Base-by-base conservation (phyloP, 768 basidiomycete genomes). In the Gloeostereum incarnatum region DNA sequence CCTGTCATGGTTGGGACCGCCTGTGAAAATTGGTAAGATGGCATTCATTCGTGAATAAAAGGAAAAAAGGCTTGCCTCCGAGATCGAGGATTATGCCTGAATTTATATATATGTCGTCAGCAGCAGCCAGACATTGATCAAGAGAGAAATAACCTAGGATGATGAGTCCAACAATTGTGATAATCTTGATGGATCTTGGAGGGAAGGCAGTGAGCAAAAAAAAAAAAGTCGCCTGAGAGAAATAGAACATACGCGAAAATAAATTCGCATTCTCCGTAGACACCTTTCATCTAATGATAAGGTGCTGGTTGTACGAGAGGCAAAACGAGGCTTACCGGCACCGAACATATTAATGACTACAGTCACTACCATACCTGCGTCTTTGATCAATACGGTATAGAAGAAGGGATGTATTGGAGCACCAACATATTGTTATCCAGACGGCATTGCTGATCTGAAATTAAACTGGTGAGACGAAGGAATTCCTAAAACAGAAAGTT, bases 211-310 rank as follows among this genome's bases (percentile, higher is more conserved):
- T 36, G 21, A 1, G n/a, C n/a, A 41, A n/a, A 24, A 18, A 25
- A 35, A n/a, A 29, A 24, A 8, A 13, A 1, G 8, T 19, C 6
- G 10, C 10, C 13, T 6, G 10, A 53, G 53, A 7, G 32, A 59
- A 49, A 71, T 69, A 45, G 75, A 67, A 49, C 75, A 54, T 44
- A 81, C 68, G 87, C 87, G 53, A 92, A 92, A 35, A 78, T 66
- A 52, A 93, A 93, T 57, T 92, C 90, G 5, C 77, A 76, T 57
- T 91, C 87, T 24, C 86, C 84, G 49, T 89, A 89, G 20, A 73
- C 83, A 45, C 76, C 71, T 67, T 41, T n/a, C 13, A 26, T 11
- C 18, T 36, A 36, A 3, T 38, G 16, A 38, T 21, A 21, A 3
- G 29, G 17, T 30, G 29, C 13, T 13, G 13, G 5, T 3, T 30